Evolutionary conservation across 371 early-diverging fungal species (phyloP), one percentile per base, ranked within the genome.

Genomic region (Syncephalastrum contaminatum): DNA sequence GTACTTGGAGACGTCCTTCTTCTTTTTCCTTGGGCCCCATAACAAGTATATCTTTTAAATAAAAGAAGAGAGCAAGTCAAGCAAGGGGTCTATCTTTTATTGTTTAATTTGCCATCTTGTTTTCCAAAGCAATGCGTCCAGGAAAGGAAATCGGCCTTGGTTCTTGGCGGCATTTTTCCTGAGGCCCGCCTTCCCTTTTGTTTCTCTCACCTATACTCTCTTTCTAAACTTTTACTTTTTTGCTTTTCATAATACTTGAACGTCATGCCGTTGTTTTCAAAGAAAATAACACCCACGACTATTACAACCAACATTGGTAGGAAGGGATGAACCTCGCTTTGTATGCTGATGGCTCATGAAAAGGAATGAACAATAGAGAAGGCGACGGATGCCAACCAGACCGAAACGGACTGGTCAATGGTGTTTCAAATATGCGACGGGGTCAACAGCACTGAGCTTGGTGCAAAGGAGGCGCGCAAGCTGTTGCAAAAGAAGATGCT

Each of bases 401-500:
- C 48, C 41, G 73, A 70, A 43, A 27, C 71, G 20, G 79, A 78
- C 48, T 78, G 79, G 79, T 54, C 69, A 0, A 56, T 75, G 43
- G 67, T 75, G 4, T 73, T 75, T 54, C 58, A 64, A 43, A 65
- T 78, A 20, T 78, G 79, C 42, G 64, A 75, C 24, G 54, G 63
- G n/a, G 66, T 78, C 1, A 73, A 69, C 46, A 58, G 58, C 19
- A 59, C 68, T 4, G 75, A 75, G 24, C 57, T 64, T 12, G 79
- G 79, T 12, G 79, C 71, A 3, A 78, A 78, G 59, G 79, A 78
- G 57, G 79, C 75, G 15, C 60, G 79, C 48, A 78, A 78, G 41
- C 59, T 70, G 10, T 58, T 78, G n/a, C 79, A 78, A 43, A 78
- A 75, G 47, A 78, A 78, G 41, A 67, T 78, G 72, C 60, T 73